A percentile compares a stretch with the other conserved stretches of the same genome.
Conservation (phyloP, 208 protist species). For the Phytomonas sp. region DNA sequence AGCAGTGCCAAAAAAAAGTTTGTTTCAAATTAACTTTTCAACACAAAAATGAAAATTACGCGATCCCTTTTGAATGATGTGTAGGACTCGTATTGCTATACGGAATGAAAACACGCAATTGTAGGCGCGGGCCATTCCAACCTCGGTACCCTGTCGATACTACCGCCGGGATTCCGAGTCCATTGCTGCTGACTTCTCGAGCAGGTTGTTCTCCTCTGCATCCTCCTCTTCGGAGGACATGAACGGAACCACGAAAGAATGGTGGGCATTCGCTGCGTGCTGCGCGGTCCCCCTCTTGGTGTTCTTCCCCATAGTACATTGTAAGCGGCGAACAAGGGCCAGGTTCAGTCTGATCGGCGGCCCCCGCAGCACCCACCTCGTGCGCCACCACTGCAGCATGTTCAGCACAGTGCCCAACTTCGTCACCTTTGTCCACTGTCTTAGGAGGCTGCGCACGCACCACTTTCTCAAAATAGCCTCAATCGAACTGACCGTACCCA, state of each 20-base stretch:
- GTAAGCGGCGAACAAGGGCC: not conserved
- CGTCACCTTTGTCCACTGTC: constrained; percentile 80
- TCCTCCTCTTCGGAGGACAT: constrained; percentile 17
- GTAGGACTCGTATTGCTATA: too few relatives aligned
- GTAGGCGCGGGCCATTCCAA: too few relatives aligned
- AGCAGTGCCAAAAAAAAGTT: too few relatives aligned
- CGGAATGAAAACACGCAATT: too few relatives aligned
- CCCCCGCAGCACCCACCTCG: not conserved
- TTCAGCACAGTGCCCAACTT: constrained; percentile 55
- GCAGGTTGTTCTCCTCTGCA: constrained; percentile 1
- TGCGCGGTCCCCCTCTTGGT: not conserved
- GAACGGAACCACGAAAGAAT: constrained; percentile 9
- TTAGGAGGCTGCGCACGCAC: constrained; percentile 40
- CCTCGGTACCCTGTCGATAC: too few relatives aligned
- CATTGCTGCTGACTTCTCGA: not conserved
- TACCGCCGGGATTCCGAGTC: not conserved
- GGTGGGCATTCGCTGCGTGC: not conserved
- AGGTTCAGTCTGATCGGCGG: not conserved
- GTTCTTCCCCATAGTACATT: not conserved
- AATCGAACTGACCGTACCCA: constrained; percentile 44
- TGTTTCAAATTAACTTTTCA: too few relatives aligned
- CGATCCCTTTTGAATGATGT: too few relatives aligned
- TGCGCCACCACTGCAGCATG: constrained; percentile 25
- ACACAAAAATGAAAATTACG: too few relatives aligned
- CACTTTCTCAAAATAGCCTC: constrained; percentile 29